Percentiles rank a stretch among this genome's conserved stretches.
Conservation (phyloP, 2,329 filamentous ascomycete species). For the Hypoxylon sp. region DNA sequence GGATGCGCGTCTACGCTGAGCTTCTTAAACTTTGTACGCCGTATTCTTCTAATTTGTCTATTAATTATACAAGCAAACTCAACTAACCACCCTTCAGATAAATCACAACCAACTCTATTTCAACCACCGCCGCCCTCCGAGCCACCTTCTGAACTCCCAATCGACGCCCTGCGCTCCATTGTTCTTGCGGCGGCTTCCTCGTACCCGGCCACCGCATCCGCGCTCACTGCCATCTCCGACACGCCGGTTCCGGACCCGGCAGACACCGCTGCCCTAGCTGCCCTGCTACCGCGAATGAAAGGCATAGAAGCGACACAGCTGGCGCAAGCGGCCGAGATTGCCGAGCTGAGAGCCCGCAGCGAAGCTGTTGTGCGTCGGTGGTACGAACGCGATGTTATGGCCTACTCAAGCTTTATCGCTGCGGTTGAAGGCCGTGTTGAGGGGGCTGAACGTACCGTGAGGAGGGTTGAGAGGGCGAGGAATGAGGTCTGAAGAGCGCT, state of each 20-base stretch:
- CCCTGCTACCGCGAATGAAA: slow-evolving; percentile 73
- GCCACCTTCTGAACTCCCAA: slow-evolving; percentile 68
- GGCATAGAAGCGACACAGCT: slow-evolving; percentile 72
- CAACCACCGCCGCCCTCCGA: slow-evolving; percentile 61
- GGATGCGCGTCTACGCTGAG: slow-evolving; percentile 71
- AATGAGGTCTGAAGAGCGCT: slow-evolving; percentile 59
- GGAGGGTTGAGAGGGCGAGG: slow-evolving; percentile 73
- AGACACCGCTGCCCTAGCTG: slow-evolving; percentile 69
- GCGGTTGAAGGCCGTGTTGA: slow-evolving; percentile 78
- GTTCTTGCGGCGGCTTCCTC: slow-evolving; percentile 70
- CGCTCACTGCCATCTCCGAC: slow-evolving; percentile 70
- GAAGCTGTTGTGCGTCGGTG: slow-evolving; percentile 75
- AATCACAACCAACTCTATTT: slow-evolving; percentile 69
- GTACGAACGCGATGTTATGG: slow-evolving; percentile 81
- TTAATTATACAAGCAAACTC: neutral
- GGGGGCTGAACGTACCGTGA: slow-evolving; percentile 75
- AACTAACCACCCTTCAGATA: slow-evolving; percentile 59
- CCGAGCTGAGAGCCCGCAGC: slow-evolving; percentile 74
- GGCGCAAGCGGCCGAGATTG: slow-evolving; percentile 74
- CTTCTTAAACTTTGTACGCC: slow-evolving; percentile 72
- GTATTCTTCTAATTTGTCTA: neutral
- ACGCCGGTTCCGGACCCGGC: slow-evolving; percentile 70
- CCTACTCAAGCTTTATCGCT: slow-evolving; percentile 77
- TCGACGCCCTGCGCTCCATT: slow-evolving; percentile 67
- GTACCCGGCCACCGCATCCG: slow-evolving; percentile 70